Base-by-base conservation (phyloP, 148 eudicot species). In the Spergularia marina region DNA sequence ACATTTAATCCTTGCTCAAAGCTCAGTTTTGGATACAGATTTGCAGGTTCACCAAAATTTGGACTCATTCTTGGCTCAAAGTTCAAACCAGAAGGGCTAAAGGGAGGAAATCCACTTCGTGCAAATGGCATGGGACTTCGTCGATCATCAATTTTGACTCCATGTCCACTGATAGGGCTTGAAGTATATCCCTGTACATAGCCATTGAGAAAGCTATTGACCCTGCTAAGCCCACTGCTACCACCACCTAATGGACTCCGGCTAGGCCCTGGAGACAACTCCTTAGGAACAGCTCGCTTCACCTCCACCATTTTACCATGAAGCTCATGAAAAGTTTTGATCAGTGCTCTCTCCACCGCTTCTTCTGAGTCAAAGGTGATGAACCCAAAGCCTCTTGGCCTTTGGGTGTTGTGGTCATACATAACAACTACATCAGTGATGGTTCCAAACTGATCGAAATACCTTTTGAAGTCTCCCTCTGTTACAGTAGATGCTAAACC, bases 261-360 rank as follows among this genome's bases (percentile, higher is more conserved):
- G 73, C 62, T 89, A 52, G 97, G 86, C n/a, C 91, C 89, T 6
- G 95, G 89, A 60, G 97, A 94, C 76, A 87, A 68, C 80, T 94
- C 98, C 76, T 91, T 94, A 61, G 98, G 98, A 71, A 94, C 96
- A 74, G 98, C 98, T 49, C 96, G 87, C 81, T 94, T 94, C 65
- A 94, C 98, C 85, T 91, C 98, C 20, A 94, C 98, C 98, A 90
- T 85, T 83, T 94, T 94, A 21, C 98, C 97, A 79, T 90, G 91
- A 65, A 94, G 97, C 75, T 94, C 98, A 71, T 94, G 98, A 67
- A 94, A 94, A 49, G 89, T 89, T 75, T 85, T 91, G 65, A 86
- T 39, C 80, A 94, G 68, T 52, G 87, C 93, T 77, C 84, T 87
- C 18, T 94, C 98, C 65, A 91, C 98, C 12, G 98, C 90, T 62